These are phyloP conservation scores for Rusavskia elegans DNA, from an alignment of 495 filamentous ascomycete species.

Conservation along the genomic window DNA sequence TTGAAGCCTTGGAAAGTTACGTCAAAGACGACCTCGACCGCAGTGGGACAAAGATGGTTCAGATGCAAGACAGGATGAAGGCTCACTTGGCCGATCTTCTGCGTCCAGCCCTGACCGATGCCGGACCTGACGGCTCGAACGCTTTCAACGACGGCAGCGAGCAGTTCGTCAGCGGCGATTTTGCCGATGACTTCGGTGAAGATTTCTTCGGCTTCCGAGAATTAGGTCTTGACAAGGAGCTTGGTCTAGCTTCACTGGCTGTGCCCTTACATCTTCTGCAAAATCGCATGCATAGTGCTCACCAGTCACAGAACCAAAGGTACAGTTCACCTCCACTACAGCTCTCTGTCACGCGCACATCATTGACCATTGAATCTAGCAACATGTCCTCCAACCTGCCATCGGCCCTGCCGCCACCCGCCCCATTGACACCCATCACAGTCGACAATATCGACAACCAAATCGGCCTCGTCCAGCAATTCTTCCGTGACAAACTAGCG, in stretches of 20 bases:
- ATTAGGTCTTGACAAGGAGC: conserved; percentile 76
- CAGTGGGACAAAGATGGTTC: conserved; percentile 62
- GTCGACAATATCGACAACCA: conserved; percentile 57
- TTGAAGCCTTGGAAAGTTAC: conserved; percentile 73
- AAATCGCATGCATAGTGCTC: conserved; percentile 68
- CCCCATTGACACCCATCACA: conserved; percentile 65
- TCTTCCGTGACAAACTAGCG: conserved; percentile 77
- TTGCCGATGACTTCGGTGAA: conserved; percentile 91
- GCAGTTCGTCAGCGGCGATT: conserved; percentile 91
- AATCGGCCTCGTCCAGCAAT: conserved; percentile 73
- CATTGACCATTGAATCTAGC: conserved; percentile 12
- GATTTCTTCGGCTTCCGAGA: conserved; percentile 99
- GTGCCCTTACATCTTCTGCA: conserved; percentile 92
- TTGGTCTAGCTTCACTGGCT: conserved; percentile 68
- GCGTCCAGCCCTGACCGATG: conserved; percentile 71
- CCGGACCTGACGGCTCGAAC: conserved; percentile 66
- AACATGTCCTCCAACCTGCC: conserved; percentile 30
- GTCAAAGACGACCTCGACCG: conserved; percentile 89
- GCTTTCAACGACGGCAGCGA: conserved; percentile 94
- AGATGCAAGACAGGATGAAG: conserved; percentile 86
- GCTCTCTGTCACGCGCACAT: conserved; percentile 5
- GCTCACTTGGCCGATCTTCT: conserved; percentile 76
- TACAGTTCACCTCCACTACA: conserved; percentile 18
- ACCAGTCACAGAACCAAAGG: conserved; percentile 57
- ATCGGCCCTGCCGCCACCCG: conserved; percentile 46